These are phyloP conservation scores for Fraxinus platypoda DNA, from an alignment of 305 asterid species.

Conservation along the genomic window DNA sequence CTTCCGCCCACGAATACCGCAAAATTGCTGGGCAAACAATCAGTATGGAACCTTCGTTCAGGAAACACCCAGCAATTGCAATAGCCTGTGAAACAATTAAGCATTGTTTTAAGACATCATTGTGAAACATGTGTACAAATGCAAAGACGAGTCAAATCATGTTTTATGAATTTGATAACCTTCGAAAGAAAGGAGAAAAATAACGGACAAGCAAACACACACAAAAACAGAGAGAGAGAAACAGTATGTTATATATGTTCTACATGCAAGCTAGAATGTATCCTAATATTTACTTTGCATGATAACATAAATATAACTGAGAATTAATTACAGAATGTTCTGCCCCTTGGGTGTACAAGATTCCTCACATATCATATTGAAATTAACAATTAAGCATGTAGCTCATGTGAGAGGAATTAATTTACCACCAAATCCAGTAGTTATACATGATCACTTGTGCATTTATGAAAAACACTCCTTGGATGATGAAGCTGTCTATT, in stretches of 20 bases:
- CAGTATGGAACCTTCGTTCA: conserved; percentile 81
- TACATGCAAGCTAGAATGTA: neutral
- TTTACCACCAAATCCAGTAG: neutral
- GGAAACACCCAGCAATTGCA: conserved; percentile 77
- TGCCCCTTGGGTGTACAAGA: neutral
- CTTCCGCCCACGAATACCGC: conserved; percentile 93
- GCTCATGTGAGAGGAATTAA: neutral
- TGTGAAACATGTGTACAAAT: conserved; percentile 8
- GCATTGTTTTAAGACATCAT: conserved; percentile 9
- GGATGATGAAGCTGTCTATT: neutral
- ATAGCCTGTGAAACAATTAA: conserved; percentile 67
- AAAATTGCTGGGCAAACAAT: conserved; percentile 95
- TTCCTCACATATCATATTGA: neutral
- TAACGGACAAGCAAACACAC: neutral
- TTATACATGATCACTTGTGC: neutral
- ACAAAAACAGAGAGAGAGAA: neutral
- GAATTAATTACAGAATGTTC: neutral
- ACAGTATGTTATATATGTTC: neutral
- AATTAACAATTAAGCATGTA: neutral
- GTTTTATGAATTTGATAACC: neutral
- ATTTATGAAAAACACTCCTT: neutral
- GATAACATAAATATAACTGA: neutral
- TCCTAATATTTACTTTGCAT: neutral
- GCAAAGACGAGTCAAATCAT: neutral
- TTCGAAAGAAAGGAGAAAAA: neutral